Evolutionary conservation across 768 basidiomycete genomes (phyloP), one percentile per base, ranked within the genome.

Genomic region (Suillus bovinus): DNA sequence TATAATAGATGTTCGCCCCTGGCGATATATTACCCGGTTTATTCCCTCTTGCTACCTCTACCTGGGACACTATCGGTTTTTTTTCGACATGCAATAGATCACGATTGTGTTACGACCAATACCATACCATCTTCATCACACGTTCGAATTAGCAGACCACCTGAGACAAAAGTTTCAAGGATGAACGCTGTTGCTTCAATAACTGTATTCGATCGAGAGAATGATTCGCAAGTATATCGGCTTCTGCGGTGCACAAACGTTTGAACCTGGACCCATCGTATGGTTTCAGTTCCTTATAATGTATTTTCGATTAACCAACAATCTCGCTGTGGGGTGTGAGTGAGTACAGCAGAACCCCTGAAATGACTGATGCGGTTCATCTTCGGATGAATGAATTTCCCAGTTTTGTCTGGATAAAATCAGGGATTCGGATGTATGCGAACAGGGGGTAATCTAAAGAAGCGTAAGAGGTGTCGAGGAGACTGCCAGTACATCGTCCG

Each of bases 1-100:
- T 34, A 47, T 44, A 27, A 58, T 69, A 64, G 64, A 67, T 38
- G 22, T 20, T 46, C 42, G 14, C 24, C 14, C 27, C 34, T 56
- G 38, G 42, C 44, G 61, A 13, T 58, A 67, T 46, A 36, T 29
- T 24, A 42, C 57, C 9, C 29, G 36, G 47, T 39, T 38, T 62
- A 59, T 42, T 61, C 58, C 31, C 36, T 59, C 41, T 49, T 42
- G 61, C 38, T 59, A 59, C 36, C 20, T 13, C 41, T 47, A 27
- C 33, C 33, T 34, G 46, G 24, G 29, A 46, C 42, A 38, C 59
- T 29, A 36, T 42, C 47, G 22, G 58, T 59, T 36, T 38, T 39
- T 54, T 58, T 33, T 49, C 36, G n/a, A n/a, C 27, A 60, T 41
- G 38, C 47, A 29, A 33, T 63, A 63, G 59, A 61, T 29, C 29